Base-by-base conservation (phyloP, 2,329 filamentous ascomycete species). In the Aspergillus texensis region DNA sequence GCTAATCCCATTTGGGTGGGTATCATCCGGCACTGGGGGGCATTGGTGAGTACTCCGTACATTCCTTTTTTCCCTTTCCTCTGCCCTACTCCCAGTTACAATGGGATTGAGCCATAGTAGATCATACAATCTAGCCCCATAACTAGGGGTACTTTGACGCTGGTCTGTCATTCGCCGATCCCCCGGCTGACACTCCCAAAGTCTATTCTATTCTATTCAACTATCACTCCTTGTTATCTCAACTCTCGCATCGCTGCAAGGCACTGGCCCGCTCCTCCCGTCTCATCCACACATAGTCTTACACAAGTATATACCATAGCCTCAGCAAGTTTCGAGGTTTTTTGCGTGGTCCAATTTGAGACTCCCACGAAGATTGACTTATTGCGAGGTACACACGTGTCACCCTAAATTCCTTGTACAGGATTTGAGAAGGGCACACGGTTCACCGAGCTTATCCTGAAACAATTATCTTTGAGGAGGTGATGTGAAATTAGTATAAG, bases 321-420 rank as follows among this genome's bases (percentile, higher is more conserved):
- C 32, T 59, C 16, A 53, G 34, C 32, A 59, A 24, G 30, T 54
- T 54, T 16, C 12, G 52, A 36, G 28, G 16, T 26, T 39, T 30
- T 30, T 53, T 59, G 57, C 34, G 34, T 59, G 45, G 34, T 30
- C 41, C 45, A 41, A 48, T 26, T 21, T 16, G 14, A n/a, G 4
- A 12, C 10, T 36, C 32, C 30, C 30, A 54, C 52, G 52, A 54
- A n/a, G 4, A 34, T 46, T 24, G 57, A 26, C 34, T 50, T 48
- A 14, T 59, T 52, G 46, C 16, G 32, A 59, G 57, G 45, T 8
- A 43, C 36, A 52, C 46, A 48, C 34, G 46, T 28, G 46, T 59
- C 26, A 41, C 19, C 32, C 57, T 32, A 9, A 50, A 28, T 53
- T 53, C 57, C 34, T 10, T 32, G 30, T 32, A 32, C 30, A 32